Conservation (phyloP, 495 filamentous ascomycete species). For the Penicillium dipodomyicola region DNA sequence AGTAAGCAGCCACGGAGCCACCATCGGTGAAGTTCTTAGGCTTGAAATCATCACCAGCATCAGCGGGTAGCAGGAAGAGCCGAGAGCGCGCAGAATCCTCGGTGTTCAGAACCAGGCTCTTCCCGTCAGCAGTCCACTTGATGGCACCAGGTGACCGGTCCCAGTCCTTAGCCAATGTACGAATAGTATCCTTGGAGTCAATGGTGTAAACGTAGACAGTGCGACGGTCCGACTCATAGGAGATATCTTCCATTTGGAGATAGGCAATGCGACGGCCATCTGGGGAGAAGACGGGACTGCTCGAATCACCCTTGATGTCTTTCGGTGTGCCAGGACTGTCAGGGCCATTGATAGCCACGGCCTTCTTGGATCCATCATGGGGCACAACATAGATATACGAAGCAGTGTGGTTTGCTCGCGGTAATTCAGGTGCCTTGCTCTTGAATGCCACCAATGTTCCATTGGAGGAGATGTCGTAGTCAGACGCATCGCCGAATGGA, state of each 20-base stretch:
- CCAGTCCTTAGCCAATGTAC: constrained; percentile 37
- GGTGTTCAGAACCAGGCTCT: constrained; percentile 30
- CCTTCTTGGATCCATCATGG: constrained; percentile 34
- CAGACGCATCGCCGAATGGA: constrained; percentile 39
- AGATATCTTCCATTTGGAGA: constrained; percentile 40
- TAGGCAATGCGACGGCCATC: constrained; percentile 38
- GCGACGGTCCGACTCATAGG: constrained; percentile 39
- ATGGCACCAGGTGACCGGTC: constrained; percentile 37
- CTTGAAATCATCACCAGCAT: constrained; percentile 32
- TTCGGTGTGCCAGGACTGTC: constrained; percentile 27
- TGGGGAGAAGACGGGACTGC: constrained; percentile 38
- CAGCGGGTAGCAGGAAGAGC: constrained; percentile 34
- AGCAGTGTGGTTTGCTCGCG: constrained; percentile 38
- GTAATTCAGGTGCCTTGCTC: constrained; percentile 43
- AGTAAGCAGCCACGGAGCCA: constrained; percentile 27
- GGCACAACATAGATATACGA: constrained; percentile 42
- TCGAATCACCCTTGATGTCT: constrained; percentile 35
- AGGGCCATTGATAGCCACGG: constrained; percentile 37
- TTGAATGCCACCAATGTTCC: constrained; percentile 44
- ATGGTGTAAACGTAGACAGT: constrained; percentile 36
- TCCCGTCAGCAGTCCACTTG: constrained; percentile 37
- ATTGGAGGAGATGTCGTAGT: constrained; percentile 43
- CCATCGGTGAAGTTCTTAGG: constrained; percentile 34
- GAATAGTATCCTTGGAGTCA: constrained; percentile 30
- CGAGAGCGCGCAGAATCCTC: constrained; percentile 33